Conservation (phyloP, 2,329 filamentous ascomycete species). For the Fusarium scirpi region DNA sequence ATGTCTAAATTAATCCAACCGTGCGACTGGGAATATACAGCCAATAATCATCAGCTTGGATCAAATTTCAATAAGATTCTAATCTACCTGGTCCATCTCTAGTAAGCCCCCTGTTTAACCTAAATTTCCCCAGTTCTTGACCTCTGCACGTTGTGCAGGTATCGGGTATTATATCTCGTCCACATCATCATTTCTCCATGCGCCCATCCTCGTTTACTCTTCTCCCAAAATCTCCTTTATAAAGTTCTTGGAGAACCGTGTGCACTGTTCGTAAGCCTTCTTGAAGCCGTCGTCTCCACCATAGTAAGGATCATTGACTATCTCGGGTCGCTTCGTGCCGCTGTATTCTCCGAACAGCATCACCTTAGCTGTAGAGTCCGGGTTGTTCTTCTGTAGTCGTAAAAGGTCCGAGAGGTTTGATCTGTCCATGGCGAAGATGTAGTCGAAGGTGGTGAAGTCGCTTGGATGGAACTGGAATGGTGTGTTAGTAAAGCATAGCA, state of each 20-base stretch:
- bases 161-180: slow-evolving; percentile 44
- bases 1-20: slow-evolving; percentile 25
- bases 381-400: slow-evolving; percentile 68
- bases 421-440: slow-evolving; percentile 94
- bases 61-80: slow-evolving; percentile 18
- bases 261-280: slow-evolving; percentile 86
- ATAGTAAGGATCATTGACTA: slow-evolving; percentile 92
- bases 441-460: slow-evolving; percentile 90
- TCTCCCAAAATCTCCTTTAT: slow-evolving; percentile 65
- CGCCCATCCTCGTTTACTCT: slow-evolving; percentile 9
- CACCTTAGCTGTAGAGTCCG: slow-evolving; percentile 72
- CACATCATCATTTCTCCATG: not conserved
- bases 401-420: slow-evolving; percentile 80
- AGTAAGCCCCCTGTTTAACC: slow-evolving; percentile 18
- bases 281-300: slow-evolving; percentile 85
- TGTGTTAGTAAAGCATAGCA: slow-evolving; percentile 11
- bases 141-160: slow-evolving; percentile 34
- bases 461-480: slow-evolving; percentile 62
- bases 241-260: slow-evolving; percentile 81
- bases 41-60: slow-evolving; percentile 26
- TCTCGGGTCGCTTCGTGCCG: slow-evolving; percentile 72
- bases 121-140: slow-evolving; percentile 5
- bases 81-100: slow-evolving; percentile 22
- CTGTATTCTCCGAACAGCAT: slow-evolving; percentile 88
- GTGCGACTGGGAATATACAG: slow-evolving; percentile 6